Percentiles rank a stretch among this genome's conserved stretches.
phyloP scores from a whole-genome alignment of 1,284 basidiomycete genomes.

The Pseudozyma tsukubaensis region DNA sequence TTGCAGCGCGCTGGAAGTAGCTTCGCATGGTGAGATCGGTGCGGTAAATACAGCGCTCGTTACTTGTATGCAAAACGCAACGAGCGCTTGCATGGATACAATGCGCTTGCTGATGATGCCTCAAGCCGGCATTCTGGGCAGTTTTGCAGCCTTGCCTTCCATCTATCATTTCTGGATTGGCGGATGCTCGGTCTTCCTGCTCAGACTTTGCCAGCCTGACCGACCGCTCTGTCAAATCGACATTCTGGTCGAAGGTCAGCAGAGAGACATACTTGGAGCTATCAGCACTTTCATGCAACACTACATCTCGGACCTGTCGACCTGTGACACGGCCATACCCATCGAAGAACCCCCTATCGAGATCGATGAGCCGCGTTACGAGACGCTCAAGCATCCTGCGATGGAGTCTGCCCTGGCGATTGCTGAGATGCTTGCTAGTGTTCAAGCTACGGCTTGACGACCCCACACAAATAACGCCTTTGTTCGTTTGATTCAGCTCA shows the following conservation, averaged over 20 bases:
- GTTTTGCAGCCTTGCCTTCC: slow-evolving; percentile 20
- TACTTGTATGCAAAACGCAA: neutral
- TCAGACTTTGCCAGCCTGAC: slow-evolving; percentile 16
- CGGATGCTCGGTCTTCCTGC: slow-evolving; percentile 8
- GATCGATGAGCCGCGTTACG: neutral
- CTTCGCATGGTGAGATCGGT: no score
- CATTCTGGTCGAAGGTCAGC: slow-evolving; percentile 12
- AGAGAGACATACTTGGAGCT: slow-evolving; percentile 9
- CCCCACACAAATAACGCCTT: no score
- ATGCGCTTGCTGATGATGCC: slow-evolving; percentile 4
- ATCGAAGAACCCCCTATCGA: neutral
- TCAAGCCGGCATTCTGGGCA: slow-evolving; percentile 1
- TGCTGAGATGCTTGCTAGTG: slow-evolving; percentile 8
- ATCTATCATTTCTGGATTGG: slow-evolving; percentile 29
- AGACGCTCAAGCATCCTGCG: slow-evolving; percentile 19
- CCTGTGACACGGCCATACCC: slow-evolving; percentile 1
- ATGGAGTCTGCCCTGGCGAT: slow-evolving; percentile 17
- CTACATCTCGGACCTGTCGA: slow-evolving; percentile 15
- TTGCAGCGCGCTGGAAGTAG: slow-evolving; percentile 2
- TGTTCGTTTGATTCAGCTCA: neutral
- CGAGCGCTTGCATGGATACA: slow-evolving; percentile 18
- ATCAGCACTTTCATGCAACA: slow-evolving; percentile 13
- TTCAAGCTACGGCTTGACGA: slow-evolving; percentile 14
- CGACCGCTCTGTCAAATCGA: slow-evolving; percentile 14
- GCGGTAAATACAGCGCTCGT: neutral